phyloP scores from a whole-genome alignment of 2,329 filamentous ascomycete species.

The Apiospora phragmitis region DNA sequence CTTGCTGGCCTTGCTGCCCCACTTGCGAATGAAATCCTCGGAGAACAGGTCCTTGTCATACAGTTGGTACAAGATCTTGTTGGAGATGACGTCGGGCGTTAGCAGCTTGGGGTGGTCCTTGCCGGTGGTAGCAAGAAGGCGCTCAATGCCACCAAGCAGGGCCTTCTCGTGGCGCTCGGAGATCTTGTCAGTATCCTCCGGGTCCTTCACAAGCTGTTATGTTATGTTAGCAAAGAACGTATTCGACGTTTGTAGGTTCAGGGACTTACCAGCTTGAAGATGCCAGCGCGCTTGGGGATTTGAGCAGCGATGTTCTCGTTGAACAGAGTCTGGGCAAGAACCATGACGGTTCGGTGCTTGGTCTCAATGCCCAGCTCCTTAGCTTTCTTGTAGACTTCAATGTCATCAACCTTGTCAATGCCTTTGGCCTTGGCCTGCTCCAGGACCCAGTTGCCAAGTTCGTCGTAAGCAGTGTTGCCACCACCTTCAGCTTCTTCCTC shows the following conservation, averaged over 20 bases:
- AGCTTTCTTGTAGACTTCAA: constrained; percentile 94
- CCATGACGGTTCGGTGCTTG: constrained; percentile 91
- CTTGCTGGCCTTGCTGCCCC: constrained; percentile 95
- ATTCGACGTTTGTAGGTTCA: not conserved
- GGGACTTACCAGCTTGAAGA: constrained; percentile 79
- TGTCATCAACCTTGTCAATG: constrained; percentile 78
- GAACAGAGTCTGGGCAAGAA: constrained; percentile 92
- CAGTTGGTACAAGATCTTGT: constrained; percentile 83
- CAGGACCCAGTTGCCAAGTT: constrained; percentile 91
- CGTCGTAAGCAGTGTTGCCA: constrained; percentile 79
- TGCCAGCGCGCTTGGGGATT: constrained; percentile 76
- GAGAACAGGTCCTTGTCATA: constrained; percentile 88
- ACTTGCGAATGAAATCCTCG: constrained; percentile 86
- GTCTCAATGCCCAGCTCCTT: constrained; percentile 91
- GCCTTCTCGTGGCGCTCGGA: constrained; percentile 96
- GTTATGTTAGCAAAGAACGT: constrained; percentile 28
- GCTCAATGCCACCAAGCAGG: constrained; percentile 91
- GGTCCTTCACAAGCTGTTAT: constrained; percentile 65
- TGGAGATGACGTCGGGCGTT: constrained; percentile 68
- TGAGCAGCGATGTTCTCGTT: constrained; percentile 87
- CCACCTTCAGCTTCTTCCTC: constrained; percentile 79
- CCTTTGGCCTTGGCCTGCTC: constrained; percentile 71
- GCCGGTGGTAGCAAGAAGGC: constrained; percentile 72
- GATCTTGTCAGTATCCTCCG: constrained; percentile 15
- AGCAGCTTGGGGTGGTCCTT: constrained; percentile 78